Base-by-base conservation (phyloP, 331 rosid species). In the Malus hybrid region DNA sequence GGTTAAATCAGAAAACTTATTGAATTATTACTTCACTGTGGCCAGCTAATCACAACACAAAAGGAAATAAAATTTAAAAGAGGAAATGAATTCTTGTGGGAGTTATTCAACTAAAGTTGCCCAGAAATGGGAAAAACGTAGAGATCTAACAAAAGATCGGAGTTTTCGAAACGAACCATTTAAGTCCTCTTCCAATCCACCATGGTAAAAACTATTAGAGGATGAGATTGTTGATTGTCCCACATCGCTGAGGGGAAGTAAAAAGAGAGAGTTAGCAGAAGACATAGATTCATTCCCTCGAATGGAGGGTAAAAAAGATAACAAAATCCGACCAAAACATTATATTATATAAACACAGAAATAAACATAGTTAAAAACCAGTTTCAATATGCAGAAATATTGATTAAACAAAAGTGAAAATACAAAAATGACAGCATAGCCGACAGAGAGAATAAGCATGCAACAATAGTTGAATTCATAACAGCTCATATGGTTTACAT, bases 401-500 rank as follows among this genome's bases (percentile, higher is more conserved):
- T 76, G 80, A 87, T 73, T 76, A 80, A 73, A 78, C 69, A 36
- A 65, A 54, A 54, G 85, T 66, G 75, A 78, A 80, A 75, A 78
- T 18, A 50, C 80, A 75, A 71, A 77, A 70, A 79, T 70, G 88
- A 87, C 91, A 87, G 86, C 88, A 79, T 82, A 82, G 92, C 88
- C 82, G 80, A 78, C 85, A 85, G 36, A 71, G 57, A 73, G 71
- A 71, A 83, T 69, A 85, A 73, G 72, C 80, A 79, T 78, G 75
- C 14, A 77, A 78, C 69, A 75, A 77, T 48, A 70, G 87, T 84
- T 83, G 96, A 89, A 96, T 91, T 86, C 65, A 44, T 46, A 82
- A 86, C 97, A 88, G 91, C 90, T 89, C 91, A 87, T 85, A 77
- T 77, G 77, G 79, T 84, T 66, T 87, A 1, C 11, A 83, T 88